phyloP scores from a whole-genome alignment of 2,329 filamentous ascomycete genomes.

The Didymella pomorum region DNA sequence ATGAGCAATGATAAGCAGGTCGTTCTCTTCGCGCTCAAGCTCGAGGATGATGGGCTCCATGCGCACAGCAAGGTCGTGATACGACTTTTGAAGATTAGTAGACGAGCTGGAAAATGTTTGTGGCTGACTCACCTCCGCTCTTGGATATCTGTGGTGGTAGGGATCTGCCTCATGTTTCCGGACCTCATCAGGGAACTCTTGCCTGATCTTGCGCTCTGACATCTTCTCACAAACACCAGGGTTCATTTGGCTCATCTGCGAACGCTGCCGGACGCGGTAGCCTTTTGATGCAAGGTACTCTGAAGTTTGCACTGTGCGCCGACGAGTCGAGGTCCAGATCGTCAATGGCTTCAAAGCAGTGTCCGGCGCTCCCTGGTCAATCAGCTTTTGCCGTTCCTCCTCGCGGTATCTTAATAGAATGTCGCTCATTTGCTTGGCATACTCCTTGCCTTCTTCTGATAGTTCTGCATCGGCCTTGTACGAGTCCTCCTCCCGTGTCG shows the following conservation, averaged over 20 bases:
- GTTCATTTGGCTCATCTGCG: slow-evolving; percentile 97
- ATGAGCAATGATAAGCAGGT: slow-evolving; percentile 97
- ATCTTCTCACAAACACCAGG: slow-evolving; percentile 96
- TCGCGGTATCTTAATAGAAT: slow-evolving; percentile 83
- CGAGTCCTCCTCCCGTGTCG: slow-evolving; percentile 84
- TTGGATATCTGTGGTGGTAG: slow-evolving; percentile 94
- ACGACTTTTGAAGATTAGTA: slow-evolving; percentile 69
- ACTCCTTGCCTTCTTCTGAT: slow-evolving; percentile 79
- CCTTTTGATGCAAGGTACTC: slow-evolving; percentile 80
- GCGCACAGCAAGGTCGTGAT: slow-evolving; percentile 97
- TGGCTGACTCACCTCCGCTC: slow-evolving; percentile 75
- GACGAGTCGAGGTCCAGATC: slow-evolving; percentile 93
- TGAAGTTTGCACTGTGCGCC: slow-evolving; percentile 89
- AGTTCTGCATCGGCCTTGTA: slow-evolving; percentile 91
- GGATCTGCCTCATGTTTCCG: slow-evolving; percentile 92
- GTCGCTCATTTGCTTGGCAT: slow-evolving; percentile 74
- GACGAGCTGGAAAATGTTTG: background rate
- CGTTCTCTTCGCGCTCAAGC: slow-evolving; percentile 94
- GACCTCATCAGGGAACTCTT: slow-evolving; percentile 88
- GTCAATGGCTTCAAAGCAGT: slow-evolving; percentile 79
- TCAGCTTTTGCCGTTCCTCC: slow-evolving; percentile 75
- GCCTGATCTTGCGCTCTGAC: slow-evolving; percentile 80
- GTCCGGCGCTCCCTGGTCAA: slow-evolving; percentile 72
- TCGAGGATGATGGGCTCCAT: slow-evolving; percentile 98
- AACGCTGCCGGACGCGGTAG: slow-evolving; percentile 87